phyloP scores from a whole-genome alignment of 345 rosid species.

The Eucalyptus decipiens region DNA sequence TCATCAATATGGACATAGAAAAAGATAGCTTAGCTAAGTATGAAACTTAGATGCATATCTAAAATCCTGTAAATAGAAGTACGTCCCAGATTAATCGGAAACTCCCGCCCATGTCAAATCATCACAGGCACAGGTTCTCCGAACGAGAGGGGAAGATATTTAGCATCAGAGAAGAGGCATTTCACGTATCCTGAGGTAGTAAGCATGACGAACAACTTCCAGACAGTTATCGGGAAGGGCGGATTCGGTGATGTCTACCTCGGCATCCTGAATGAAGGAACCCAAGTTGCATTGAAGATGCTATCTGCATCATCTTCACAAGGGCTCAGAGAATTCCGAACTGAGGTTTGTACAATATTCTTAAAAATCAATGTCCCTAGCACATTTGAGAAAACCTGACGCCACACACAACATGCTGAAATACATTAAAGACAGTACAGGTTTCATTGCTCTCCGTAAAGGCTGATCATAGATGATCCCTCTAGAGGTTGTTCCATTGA shows the following conservation, averaged over 20 bases:
- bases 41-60: too few relatives aligned
- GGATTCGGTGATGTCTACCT: constrained; percentile 22
- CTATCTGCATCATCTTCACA: constrained; percentile 5
- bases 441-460: not conserved
- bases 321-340: constrained; percentile 4
- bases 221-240: constrained; percentile 14
- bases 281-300: constrained; percentile 22
- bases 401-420: not conserved
- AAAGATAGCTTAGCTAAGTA: not conserved
- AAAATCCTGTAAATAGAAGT: too few relatives aligned
- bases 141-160: not conserved
- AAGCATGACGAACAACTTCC: constrained; percentile 13
- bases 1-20: not conserved
- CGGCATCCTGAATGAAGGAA: constrained; percentile 3
- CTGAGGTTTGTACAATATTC: constrained; percentile 1
- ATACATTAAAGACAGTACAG: not conserved
- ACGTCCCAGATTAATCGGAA: not conserved
- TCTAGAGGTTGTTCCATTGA: not conserved
- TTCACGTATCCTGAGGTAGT: constrained; percentile 10
- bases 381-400: not conserved
- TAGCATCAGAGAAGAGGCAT: constrained; percentile 3
- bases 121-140: not conserved
- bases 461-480: too few relatives aligned
- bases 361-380: not conserved
- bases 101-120: not conserved